phyloP scores from a whole-genome alignment of 176 grass and related monocot genomes.

The Sorghum bicolor region Sorghum_bicolor_NCBIv3 NC_012877.2:62250501-62251000 shows the following conservation, averaged over 20 bases:
- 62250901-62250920: too few species aligned
- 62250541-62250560: too few species aligned
- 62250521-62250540: too few species aligned
- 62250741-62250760: background rate
- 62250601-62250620: conserved; percentile 2
- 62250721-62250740: too few species aligned
- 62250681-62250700: too few species aligned
- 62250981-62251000: conserved; percentile 59
- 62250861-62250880: background rate
- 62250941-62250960: too few species aligned
- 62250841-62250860: conserved; percentile 21
- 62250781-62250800: background rate
- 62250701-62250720: too few species aligned
- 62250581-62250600: conserved; percentile 37
- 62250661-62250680: too few species aligned
- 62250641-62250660: background rate
- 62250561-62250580: too few species aligned
- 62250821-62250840: background rate
- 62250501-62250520: too few species aligned
- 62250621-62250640: background rate
- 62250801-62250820: background rate
- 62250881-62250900: too few species aligned
- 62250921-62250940: too few species aligned
- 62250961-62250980: conserved; percentile 36
- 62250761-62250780: background rate